A percentile compares a stretch with the other conserved stretches of the same genome.
Conservation (phyloP, 1,284 basidiomycete species). For the Sporisorium iseilematis-ciliati region DNA sequence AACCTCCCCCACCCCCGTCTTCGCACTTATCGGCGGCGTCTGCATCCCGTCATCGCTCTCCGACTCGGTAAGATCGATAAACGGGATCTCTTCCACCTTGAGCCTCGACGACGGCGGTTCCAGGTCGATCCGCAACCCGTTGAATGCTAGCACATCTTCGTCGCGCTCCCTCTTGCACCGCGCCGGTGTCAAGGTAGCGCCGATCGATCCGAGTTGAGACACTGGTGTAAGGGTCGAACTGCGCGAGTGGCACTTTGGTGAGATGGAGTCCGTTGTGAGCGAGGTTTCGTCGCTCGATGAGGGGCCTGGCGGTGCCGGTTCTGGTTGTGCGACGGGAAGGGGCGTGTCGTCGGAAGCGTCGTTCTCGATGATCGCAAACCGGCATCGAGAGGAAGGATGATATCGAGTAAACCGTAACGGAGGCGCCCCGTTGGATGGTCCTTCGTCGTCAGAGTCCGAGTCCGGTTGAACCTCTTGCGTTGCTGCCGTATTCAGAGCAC, state of each 20-base stretch:
- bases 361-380: background rate
- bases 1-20: too few species aligned
- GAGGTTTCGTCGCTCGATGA: background rate
- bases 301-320: background rate
- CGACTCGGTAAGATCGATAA: conserved; percentile 1
- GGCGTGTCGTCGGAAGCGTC: background rate
- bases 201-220: background rate
- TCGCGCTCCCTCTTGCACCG: conserved; percentile 18
- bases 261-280: background rate
- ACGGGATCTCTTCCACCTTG: background rate
- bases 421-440: conserved; percentile 7
- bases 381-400: conserved; percentile 17
- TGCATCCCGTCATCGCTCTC: background rate
- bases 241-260: background rate
- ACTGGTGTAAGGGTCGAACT: conserved; percentile 1
- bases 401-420: conserved; percentile 14
- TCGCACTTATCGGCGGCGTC: background rate
- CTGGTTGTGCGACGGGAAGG: conserved; percentile 1
- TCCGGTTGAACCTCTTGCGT: background rate
- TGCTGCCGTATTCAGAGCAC: background rate
- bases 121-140: too few species aligned
- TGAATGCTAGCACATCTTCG: background rate
- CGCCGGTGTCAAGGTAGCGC: background rate
- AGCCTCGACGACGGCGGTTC: background rate
- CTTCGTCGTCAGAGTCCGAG: conserved; percentile 2